Evolutionary conservation across 179 eudicot genomes (phyloP), one percentile per base, ranked within the genome.

Genomic region (Carnegiea gigantea): DNA sequence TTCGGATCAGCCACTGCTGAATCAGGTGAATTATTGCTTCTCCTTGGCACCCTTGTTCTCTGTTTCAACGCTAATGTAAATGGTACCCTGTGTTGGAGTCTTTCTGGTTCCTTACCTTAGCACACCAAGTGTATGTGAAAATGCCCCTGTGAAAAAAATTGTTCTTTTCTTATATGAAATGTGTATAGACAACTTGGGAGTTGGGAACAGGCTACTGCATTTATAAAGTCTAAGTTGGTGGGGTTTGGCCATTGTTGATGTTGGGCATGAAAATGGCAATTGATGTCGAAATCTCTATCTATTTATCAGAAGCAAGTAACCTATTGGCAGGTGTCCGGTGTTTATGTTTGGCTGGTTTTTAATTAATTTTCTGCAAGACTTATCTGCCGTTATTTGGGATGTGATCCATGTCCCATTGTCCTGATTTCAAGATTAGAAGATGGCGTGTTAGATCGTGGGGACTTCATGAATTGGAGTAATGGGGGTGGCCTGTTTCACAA

Each of bases 401-500:
- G 51, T 77, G 48, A 60, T 44, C 18, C 2, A 23, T 77, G n/a
- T 53, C 49, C 26, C 67, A 44, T 71, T 49, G 51, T 79, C 57
- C 4, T 79, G 36, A 43, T 79, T 91, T 90, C 75, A 84, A 87
- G 90, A 82, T 82, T 84, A 92, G 97, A 84, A 73, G 88, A 79
- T 78, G 85, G 72, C 85, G 70, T 75, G 30, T 72, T 46, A 40
- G 82, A 84, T 88, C 79, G 81, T 75, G 60, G 77, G 40, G 97
- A 85, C n/a, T 96, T 87, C 40, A 75, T 65, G 82, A 90, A 83
- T 46, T 95, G 98, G 95, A 82, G 84, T 68, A 92, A 90, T 79
- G 98, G 98, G 21, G 98, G 97, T 76, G 98, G 98, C 21, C 80
- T 81, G 21, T 86, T 86, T 82, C 98, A 93, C 79, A 82, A 82